phyloP scores from a whole-genome alignment of 768 basidiomycete genomes.

The Pulveroboletus sp. region DNA sequence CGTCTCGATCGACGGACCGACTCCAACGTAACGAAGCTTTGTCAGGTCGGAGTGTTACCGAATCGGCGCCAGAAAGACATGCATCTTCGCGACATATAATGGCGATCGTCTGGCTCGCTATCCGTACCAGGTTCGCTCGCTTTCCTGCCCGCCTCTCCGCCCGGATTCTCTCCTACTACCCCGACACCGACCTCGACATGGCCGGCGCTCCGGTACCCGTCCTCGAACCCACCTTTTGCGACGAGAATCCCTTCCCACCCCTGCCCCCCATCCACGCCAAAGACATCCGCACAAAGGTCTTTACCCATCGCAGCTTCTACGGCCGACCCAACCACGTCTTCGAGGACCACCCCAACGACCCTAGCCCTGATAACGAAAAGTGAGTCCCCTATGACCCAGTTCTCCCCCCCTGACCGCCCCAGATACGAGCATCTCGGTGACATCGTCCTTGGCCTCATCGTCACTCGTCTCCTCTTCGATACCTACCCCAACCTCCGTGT shows the following conservation, averaged over 20 bases:
- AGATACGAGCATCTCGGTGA: conserved; percentile 80
- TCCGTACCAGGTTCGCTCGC: too few relatives aligned
- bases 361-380: conserved; percentile 82
- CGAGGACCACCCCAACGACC: conserved; percentile 68
- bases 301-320: conserved; percentile 71
- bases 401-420: background rate
- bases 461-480: conserved; percentile 61
- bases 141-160: background rate
- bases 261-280: conserved; percentile 53
- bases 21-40: too few relatives aligned
- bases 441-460: conserved; percentile 61
- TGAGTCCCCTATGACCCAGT: conserved; percentile 28
- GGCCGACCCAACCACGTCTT: conserved; percentile 72
- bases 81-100: too few relatives aligned
- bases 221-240: conserved; percentile 30
- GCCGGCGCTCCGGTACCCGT: background rate
- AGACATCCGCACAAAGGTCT: conserved; percentile 51
- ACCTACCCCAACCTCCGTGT: conserved; percentile 68
- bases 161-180: background rate
- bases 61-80: conserved; percentile 1
- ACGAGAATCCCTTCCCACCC: conserved; percentile 41
- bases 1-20: too few relatives aligned
- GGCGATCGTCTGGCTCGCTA: too few relatives aligned
- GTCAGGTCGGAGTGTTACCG: too few relatives aligned
- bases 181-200: background rate